A percentile compares a stretch with the other conserved stretches of the same genome.
Evolutionary conservation across 1,284 basidiomycete genomes (phyloP).

Genomic region (Sanguinoderma infundibulare): DNA sequence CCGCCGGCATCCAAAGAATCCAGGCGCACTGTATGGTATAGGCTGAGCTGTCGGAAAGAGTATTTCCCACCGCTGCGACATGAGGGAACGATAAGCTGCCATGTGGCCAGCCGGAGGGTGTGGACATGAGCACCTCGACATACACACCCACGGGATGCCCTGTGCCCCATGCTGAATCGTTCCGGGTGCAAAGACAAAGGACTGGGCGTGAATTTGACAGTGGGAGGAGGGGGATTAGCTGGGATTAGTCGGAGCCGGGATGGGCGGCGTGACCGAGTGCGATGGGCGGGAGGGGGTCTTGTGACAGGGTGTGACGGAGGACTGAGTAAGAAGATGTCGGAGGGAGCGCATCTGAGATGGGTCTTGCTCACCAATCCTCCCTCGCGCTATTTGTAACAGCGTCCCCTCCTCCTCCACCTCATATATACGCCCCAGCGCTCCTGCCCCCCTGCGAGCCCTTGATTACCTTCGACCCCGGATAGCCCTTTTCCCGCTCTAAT

Average conservation of each 20-base stretch:
- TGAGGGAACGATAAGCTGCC: too few species aligned
- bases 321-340: conserved; percentile 20
- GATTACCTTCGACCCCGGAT: conserved; percentile 9
- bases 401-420: conserved; percentile 16
- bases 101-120: too few species aligned
- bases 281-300: not conserved
- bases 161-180: too few species aligned
- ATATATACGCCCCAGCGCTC: conserved; percentile 26
- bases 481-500: conserved; percentile 9
- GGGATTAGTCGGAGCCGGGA: not conserved
- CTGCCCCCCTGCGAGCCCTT: conserved; percentile 11
- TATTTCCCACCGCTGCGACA: too few species aligned
- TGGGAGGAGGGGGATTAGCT: not conserved
- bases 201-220: too few species aligned
- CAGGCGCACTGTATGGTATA: too few species aligned
- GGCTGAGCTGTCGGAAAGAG: too few species aligned
- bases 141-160: too few species aligned
- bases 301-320: conserved; percentile 16
- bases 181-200: too few species aligned
- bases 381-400: conserved; percentile 26
- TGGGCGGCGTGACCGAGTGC: not conserved
- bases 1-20: too few species aligned
- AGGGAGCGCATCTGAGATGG: conserved; percentile 22
- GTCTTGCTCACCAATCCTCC: conserved; percentile 28
- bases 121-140: too few species aligned